These are phyloP conservation scores for Coemansia sp. DNA, from an alignment of 192 early-diverging fungal species.

Conservation along the genomic window DNA sequence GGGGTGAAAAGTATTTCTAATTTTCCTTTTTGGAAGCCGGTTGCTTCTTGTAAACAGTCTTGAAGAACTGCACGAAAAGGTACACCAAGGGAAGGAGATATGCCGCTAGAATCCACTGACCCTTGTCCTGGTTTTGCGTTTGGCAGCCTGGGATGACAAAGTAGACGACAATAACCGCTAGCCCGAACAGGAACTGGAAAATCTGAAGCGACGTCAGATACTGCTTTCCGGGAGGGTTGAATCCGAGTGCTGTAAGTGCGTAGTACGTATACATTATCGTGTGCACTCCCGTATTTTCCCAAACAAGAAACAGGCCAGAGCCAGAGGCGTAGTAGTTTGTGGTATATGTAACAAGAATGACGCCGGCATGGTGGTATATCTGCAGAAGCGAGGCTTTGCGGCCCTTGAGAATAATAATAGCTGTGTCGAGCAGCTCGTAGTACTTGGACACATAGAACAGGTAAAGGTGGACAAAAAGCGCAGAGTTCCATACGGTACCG, in stretches of 20 bases:
- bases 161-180: constrained; percentile 59
- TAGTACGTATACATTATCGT: constrained; percentile 87
- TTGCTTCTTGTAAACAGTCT: constrained; percentile 60
- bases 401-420: constrained; percentile 77
- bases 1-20: constrained; percentile 18
- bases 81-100: constrained; percentile 76
- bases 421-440: constrained; percentile 82
- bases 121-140: constrained; percentile 47
- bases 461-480: constrained; percentile 72
- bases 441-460: constrained; percentile 84
- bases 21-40: constrained; percentile 14
- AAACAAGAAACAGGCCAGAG: constrained; percentile 73
- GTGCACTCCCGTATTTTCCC: constrained; percentile 78
- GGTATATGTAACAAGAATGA: constrained; percentile 78
- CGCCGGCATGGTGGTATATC: constrained; percentile 84
- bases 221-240: constrained; percentile 75
- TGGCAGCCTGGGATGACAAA: constrained; percentile 60
- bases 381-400: constrained; percentile 69
- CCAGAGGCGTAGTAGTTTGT: constrained; percentile 66
- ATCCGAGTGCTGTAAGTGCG: constrained; percentile 65
- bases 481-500: constrained; percentile 63
- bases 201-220: constrained; percentile 83
- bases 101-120: constrained; percentile 59
- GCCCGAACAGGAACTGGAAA: constrained; percentile 77
- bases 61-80: constrained; percentile 79